Base-by-base conservation (phyloP, 768 basidiomycete genomes). In the Serpula lacrymans region DNA sequence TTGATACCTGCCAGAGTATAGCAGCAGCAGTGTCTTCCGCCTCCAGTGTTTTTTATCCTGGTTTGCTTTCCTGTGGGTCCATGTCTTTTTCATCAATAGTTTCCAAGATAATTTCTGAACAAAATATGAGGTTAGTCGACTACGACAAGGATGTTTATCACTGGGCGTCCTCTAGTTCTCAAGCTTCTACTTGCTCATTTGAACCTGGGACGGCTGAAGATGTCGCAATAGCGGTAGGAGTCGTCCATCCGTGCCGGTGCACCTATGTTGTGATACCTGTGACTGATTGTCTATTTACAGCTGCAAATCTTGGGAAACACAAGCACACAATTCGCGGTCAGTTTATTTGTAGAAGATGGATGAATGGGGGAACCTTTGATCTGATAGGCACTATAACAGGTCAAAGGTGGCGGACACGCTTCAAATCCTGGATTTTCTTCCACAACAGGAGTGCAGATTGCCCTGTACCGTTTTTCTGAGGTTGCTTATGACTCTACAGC, bases 361-460 rank as follows among this genome's bases (percentile, higher is more conserved):
- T 9, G 9, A 28, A 28, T 28, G 9, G 27, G 27, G 27, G 27
- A 9, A n/a, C 9, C 31, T n/a, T 33, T 37, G 35, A 9, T 4
- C 30, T 12, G 34, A 34, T 27, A 12, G 4, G 33, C 13, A 28
- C 12, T 6, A 17, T 16, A 26, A 28, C 29, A 79, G 80, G 70
- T 82, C 39, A 83, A 80, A 54, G 73, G 79, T n/a, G 80, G 77
- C 12, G 80, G 81, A 0, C 80, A 83, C 53, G 44, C 72, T 1
- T 49, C 67, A 2, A 81, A 80, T 49, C 71, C 67, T 0, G 72
- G 72, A 2, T 81, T 80, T 44, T 78, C 78, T 0, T 82, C 82
- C 0, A 82, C 81, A 0, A 45, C 53, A 1, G 81, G 80, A 23
- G 70, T 84, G 10, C 78, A 77, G 11, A 81, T 84, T 6, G 58